Evolutionary conservation across 306 rosid species (phyloP), one percentile per base, ranked within the genome.

Genomic region (Comarum palustre): DNA sequence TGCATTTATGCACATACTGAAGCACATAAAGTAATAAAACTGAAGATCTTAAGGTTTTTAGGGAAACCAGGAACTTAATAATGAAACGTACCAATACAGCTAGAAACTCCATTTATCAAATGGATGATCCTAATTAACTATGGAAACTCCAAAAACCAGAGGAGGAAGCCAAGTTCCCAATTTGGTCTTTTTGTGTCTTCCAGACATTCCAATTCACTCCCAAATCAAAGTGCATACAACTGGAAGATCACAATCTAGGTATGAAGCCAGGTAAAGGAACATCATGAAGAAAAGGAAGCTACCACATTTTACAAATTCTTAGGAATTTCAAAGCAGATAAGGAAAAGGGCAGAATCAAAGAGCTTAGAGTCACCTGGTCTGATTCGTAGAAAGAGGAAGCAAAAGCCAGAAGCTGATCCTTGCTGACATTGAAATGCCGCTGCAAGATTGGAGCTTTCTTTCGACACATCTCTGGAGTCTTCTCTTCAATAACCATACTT

Each of bases 351-450:
- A 25, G 58, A 61, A 78, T 51, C 17, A 54, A 42, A 71, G 9
- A 17, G 39, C 66, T 65, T 71, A 68, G 63, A 74, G 39, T 10
- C 29, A 94, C 98, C 98, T 94, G 96, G 89, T 94, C 96, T 77
- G 97, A 88, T 84, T 73, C 80, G 57, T 82, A 74, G 82, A 89
- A 84, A 46, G 75, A 58, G 66, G 96, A 84, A 66, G 81, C 84
- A 70, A 88, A 82, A 61, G 83, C 86, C 36, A 79, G 89, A 84
- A 89, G 85, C 72, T 85, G 90, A 65, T 80, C 75, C 69, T 75
- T 83, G 85, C 91, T 88, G 71, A 89, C 83, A 82, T 94, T 94
- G 86, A 83, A 80, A 79, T 83, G 85, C 50, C 82, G 90, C 64
- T 86, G 82, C 86, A 88, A 80, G 75, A 72, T 64, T 80, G 82